Base-by-base conservation (phyloP, 768 basidiomycete genomes). In the Termitomyces sp. region DNA sequence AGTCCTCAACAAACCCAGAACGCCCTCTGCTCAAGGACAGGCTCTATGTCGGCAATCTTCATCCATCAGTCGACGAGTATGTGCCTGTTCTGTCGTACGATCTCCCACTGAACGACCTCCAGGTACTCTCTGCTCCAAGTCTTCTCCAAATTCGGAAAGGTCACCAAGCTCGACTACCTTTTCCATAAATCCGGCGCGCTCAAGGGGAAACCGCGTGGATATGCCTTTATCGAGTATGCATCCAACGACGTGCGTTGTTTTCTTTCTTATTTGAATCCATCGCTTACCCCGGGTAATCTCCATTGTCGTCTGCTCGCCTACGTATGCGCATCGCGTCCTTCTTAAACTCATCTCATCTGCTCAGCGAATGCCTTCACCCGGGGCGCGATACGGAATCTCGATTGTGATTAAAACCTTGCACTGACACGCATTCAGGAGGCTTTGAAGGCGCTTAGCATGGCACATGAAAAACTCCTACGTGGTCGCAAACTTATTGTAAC, bases 191-290 rank as follows among this genome's bases (percentile, higher is more conserved):
- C 88, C 0, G 97, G 96, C 0, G 79, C 85, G 13, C 72, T 87
- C 66, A 94, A 88, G 68, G 97, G 97, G 18, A 97, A 92, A 69
- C 95, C 97, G 0, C 79, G 95, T 13, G 96, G 97, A 5, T 98
- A 96, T 71, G 95, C 94, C 0, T 99, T 98, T 64, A 73, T 99
- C 35, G 92, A 98, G 73, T 98, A 86, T 66, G 78, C 78, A 32
- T 81, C 81, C 45, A 79, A 86, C 73, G 83, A 86, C 73, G 96
- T 98, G 73, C 78, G 91, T 86, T 52, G 47, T 26, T 60, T 9
- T 50, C 38, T 48, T 63, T 60, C 57, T 65, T 55, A 48, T 28
- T 57, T 54, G 54, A 49, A 56, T 51, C 54, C 49, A 55, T 66
- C 66, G 73, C 81, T 83, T 72, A 83, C 74, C 76, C 80, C 74